Conservation (phyloP, 1,284 basidiomycete species). For the Trichosporon faecale region DNA sequence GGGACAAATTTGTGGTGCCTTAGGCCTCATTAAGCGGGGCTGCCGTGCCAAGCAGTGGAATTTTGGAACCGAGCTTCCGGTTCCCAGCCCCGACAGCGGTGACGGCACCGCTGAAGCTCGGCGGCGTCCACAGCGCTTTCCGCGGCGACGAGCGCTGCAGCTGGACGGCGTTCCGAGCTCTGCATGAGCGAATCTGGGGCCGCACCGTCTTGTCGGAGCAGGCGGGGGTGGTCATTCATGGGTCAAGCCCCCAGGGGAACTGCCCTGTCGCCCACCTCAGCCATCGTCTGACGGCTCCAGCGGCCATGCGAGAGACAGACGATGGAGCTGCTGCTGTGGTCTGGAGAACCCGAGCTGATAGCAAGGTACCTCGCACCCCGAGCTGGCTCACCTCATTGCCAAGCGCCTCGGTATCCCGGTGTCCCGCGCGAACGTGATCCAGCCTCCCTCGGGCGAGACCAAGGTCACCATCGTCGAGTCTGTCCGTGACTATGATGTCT, state of each 20-base stretch:
- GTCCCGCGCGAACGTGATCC: slow-evolving; percentile 76
- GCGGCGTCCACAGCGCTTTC: neutral
- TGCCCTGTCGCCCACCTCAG: neutral
- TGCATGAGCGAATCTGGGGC: neutral
- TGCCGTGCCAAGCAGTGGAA: neutral
- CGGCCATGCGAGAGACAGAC: neutral
- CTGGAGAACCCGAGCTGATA: slow-evolving; percentile 12
- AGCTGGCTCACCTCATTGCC: slow-evolving; percentile 89
- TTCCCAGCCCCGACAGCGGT: neutral
- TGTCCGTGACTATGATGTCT: slow-evolving; percentile 97
- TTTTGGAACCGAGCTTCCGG: neutral
- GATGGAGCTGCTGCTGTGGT: neutral
- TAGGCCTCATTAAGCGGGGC: neutral
- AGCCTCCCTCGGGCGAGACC: slow-evolving; percentile 88
- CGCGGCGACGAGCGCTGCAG: no score
- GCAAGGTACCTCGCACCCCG: slow-evolving; percentile 87
- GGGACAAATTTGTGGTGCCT: slow-evolving; percentile 11
- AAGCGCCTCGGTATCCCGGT: slow-evolving; percentile 81
- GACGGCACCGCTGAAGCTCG: no score
- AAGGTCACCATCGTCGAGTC: slow-evolving; percentile 89
- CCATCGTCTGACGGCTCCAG: neutral
- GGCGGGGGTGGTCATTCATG: neutral
- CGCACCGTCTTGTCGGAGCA: neutral
- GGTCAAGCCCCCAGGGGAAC: neutral
- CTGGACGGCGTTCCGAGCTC: neutral